phyloP scores from a whole-genome alignment of 805 yeast species.

The Candida pseudoglaebosa region DNA sequence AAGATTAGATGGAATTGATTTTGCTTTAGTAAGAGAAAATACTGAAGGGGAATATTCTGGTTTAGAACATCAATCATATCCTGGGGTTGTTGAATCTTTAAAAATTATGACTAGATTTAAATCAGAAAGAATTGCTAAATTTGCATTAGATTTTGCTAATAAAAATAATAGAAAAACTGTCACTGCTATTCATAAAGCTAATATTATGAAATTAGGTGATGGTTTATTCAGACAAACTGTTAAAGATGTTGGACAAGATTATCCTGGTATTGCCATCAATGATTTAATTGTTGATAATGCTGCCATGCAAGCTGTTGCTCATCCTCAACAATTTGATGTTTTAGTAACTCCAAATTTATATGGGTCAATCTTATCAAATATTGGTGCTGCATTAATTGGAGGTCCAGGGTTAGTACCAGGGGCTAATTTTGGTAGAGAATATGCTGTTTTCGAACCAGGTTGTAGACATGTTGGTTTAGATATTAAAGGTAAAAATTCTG shows the following conservation, averaged over 20 bases:
- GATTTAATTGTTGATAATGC: slow-evolving; percentile 98
- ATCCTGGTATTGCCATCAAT: slow-evolving; percentile 76
- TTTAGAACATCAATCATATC: slow-evolving; percentile 93
- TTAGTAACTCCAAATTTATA: slow-evolving; percentile 96
- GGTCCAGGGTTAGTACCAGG: slow-evolving; percentile 99
- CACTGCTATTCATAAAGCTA: slow-evolving; percentile 98
- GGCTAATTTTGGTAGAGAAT: slow-evolving; percentile 96
- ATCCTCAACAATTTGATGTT: slow-evolving; percentile 97
- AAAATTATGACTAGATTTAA: slow-evolving; percentile 92
- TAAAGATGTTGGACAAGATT: slow-evolving; percentile 77
- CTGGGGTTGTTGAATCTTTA: slow-evolving; percentile 95
- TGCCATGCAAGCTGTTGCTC: slow-evolving; percentile 98
- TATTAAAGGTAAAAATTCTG: slow-evolving; percentile 89
- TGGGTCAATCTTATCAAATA: slow-evolving; percentile 96
- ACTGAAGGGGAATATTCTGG: slow-evolving; percentile 99
- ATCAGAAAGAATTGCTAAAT: slow-evolving; percentile 95
- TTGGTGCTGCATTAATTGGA: slow-evolving; percentile 95
- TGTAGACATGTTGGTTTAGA: slow-evolving; percentile 99
- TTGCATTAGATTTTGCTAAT: slow-evolving; percentile 93
- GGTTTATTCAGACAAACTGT: slow-evolving; percentile 96
- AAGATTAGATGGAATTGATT: slow-evolving; percentile 82
- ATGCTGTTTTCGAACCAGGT: slow-evolving; percentile 98
- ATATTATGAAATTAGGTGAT: slow-evolving; percentile 97
- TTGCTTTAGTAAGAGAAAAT: slow-evolving; percentile 95
- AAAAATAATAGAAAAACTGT: slow-evolving; percentile 89